Conservation (phyloP, 2,329 filamentous ascomycete genomes). For the Cryphonectria nitschkei region DNA sequence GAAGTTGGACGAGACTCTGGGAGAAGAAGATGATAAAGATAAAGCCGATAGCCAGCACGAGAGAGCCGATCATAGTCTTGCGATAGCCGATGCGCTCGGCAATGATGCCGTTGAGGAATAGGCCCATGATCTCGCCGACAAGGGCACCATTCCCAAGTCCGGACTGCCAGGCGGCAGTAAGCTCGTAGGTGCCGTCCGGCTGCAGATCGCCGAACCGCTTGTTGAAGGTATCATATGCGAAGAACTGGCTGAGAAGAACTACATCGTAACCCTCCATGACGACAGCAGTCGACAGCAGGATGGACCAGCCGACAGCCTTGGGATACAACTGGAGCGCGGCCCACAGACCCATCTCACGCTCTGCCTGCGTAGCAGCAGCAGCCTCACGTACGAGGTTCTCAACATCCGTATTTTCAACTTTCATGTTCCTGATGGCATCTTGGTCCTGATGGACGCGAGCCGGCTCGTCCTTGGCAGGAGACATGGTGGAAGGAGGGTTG, state of each 20-base stretch:
- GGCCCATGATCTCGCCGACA: slow-evolving; percentile 47
- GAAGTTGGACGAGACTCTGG: slow-evolving; percentile 35
- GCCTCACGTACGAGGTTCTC: neutral
- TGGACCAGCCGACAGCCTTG: slow-evolving; percentile 33
- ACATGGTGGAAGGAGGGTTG: neutral
- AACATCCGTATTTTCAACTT: neutral
- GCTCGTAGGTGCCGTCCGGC: slow-evolving; percentile 38
- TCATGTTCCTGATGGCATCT: neutral
- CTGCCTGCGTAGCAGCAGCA: slow-evolving; percentile 48
- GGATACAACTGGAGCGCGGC: slow-evolving; percentile 58
- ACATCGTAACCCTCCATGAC: slow-evolving; percentile 38
- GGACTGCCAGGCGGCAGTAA: slow-evolving; percentile 48
- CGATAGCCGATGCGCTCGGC: slow-evolving; percentile 42
- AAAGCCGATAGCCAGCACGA: slow-evolving; percentile 36
- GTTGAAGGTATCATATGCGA: slow-evolving; percentile 36
- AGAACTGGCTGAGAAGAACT: slow-evolving; percentile 41
- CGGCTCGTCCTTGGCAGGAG: neutral
- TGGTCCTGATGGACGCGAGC: neutral
- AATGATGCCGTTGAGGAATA: slow-evolving; percentile 44
- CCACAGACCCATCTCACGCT: slow-evolving; percentile 63
- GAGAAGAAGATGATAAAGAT: slow-evolving; percentile 45
- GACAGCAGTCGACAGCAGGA: slow-evolving; percentile 29
- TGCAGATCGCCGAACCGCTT: slow-evolving; percentile 38
- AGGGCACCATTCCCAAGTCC: slow-evolving; percentile 25
- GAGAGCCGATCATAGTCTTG: slow-evolving; percentile 41